These are phyloP conservation scores for Neoboletus brunneissimus DNA, from an alignment of 768 basidiomycete species.

Conservation along the genomic window DNA sequence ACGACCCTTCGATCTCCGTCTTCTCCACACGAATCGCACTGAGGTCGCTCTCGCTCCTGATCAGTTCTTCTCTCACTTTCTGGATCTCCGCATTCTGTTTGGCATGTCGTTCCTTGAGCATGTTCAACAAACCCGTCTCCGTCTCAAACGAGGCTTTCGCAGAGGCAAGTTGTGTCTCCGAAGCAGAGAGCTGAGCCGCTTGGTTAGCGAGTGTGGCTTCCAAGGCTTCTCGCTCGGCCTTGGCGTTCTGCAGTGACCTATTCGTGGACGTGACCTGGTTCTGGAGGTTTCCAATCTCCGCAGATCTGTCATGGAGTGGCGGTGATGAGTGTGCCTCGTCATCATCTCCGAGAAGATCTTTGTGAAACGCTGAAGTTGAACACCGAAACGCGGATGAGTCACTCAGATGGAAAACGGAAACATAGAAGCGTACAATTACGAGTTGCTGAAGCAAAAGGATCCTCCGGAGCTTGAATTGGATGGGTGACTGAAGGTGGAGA, in stretches of 20 bases:
- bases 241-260: slow-evolving; percentile 61
- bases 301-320: slow-evolving; percentile 68
- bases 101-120: slow-evolving; percentile 64
- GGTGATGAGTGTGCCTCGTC: slow-evolving; percentile 46
- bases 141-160: slow-evolving; percentile 86
- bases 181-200: slow-evolving; percentile 68
- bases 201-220: slow-evolving; percentile 67
- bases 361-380: slow-evolving; percentile 21
- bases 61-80: slow-evolving; percentile 72
- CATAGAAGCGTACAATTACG: slow-evolving; percentile 19
- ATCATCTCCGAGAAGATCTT: slow-evolving; percentile 75
- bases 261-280: slow-evolving; percentile 84
- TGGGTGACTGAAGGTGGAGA: slow-evolving; percentile 29
- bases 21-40: slow-evolving; percentile 88
- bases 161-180: slow-evolving; percentile 80
- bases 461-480: slow-evolving; percentile 28
- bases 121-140: slow-evolving; percentile 66
- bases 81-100: slow-evolving; percentile 71
- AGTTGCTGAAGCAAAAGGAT: slow-evolving; percentile 49
- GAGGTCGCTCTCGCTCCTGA: slow-evolving; percentile 87
- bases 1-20: slow-evolving; percentile 81
- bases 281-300: slow-evolving; percentile 83
- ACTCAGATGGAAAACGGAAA: neutral
- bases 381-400: slow-evolving; percentile 7
- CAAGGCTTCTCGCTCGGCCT: slow-evolving; percentile 60